These are phyloP conservation scores for Aspergillus carlsbadensis DNA, from an alignment of 495 filamentous ascomycete genomes.

Conservation along the genomic window DNA sequence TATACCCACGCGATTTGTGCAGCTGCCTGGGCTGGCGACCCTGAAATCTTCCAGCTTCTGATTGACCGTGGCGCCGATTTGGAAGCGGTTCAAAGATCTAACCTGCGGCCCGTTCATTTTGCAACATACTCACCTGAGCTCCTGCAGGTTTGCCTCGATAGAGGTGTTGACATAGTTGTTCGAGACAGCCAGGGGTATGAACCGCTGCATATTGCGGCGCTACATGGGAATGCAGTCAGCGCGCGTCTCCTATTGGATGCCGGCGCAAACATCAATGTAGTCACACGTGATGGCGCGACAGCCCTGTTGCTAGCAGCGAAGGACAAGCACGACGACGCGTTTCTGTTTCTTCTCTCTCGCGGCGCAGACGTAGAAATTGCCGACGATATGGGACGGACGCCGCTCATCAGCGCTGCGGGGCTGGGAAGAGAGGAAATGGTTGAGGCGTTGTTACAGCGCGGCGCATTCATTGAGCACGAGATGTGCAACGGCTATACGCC, in stretches of 20 bases:
- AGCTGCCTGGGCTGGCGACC: background rate
- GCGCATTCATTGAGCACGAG: background rate
- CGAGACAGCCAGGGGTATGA: background rate
- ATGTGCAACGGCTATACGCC: background rate
- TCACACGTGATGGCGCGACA: background rate
- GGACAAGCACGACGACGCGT: background rate
- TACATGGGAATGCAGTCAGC: background rate
- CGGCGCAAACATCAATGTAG: background rate
- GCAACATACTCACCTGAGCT: background rate
- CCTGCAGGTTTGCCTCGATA: background rate
- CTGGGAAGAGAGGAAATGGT: background rate
- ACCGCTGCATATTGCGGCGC: background rate
- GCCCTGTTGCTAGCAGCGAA: background rate
- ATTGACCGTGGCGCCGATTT: constrained; percentile 1
- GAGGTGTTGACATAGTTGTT: background rate
- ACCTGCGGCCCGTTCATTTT: background rate
- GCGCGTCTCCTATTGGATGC: background rate
- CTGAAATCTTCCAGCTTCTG: background rate
- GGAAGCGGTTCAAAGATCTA: background rate
- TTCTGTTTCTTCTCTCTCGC: background rate
- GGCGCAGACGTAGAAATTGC: background rate
- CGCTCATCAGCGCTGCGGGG: background rate
- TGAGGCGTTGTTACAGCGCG: background rate
- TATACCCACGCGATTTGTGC: background rate
- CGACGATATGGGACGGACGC: background rate